These are phyloP conservation scores for Cyberlindnera amylophila DNA, from an alignment of 805 yeast genomes.

Conservation along the genomic window DNA sequence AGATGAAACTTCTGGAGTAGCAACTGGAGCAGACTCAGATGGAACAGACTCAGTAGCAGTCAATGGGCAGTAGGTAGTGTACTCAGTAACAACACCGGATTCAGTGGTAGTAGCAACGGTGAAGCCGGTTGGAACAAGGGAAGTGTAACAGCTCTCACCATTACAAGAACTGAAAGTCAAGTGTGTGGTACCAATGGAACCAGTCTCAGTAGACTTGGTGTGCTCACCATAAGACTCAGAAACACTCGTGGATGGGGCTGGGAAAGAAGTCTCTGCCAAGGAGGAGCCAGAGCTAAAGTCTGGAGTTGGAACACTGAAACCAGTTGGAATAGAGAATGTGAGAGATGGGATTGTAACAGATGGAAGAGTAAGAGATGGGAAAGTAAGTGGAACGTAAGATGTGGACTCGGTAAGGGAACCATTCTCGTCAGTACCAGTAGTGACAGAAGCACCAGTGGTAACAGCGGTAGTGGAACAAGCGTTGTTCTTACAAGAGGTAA, in stretches of 20 bases:
- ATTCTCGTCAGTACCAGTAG: not conserved
- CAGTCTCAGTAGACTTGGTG: not conserved
- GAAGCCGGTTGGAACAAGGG: not conserved
- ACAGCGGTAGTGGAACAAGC: not conserved
- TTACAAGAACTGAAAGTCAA: not conserved
- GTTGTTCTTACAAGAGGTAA: not conserved
- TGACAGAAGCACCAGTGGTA: not conserved
- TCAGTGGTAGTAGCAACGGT: constrained; percentile 1
- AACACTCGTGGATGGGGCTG: too few relatives aligned
- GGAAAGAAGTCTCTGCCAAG: too few relatives aligned
- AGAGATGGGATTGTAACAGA: too few relatives aligned
- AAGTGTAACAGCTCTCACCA: not conserved
- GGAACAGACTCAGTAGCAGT: not conserved
- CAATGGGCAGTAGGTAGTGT: constrained; percentile 5
- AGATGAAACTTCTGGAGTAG: too few relatives aligned
- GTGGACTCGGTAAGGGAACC: not conserved
- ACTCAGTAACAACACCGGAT: not conserved
- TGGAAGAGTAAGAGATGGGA: too few relatives aligned
- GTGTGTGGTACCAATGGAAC: not conserved
- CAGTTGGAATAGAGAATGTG: too few relatives aligned
- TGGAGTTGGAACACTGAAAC: too few relatives aligned
- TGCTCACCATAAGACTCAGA: not conserved
- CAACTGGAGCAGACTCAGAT: not conserved
- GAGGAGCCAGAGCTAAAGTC: too few relatives aligned
- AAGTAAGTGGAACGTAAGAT: too few relatives aligned